A percentile compares a stretch with the other conserved stretches of the same genome.
phyloP scores from a whole-genome alignment of 352 stramenopile species.

The Pythium rishiriense region DNA sequence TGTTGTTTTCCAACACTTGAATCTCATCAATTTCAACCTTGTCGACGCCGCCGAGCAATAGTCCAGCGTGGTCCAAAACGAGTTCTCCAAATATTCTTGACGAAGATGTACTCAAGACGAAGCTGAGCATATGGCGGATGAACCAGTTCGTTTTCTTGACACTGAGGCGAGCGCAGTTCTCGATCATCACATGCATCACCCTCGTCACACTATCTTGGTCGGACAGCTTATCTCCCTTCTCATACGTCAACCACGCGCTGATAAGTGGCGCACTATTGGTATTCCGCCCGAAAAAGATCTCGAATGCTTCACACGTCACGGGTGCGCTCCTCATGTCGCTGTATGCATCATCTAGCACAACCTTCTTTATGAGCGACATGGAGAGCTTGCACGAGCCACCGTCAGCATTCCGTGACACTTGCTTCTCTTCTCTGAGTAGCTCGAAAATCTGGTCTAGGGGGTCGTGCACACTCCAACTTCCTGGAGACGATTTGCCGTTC shows the following conservation, averaged over 20 bases:
- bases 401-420: conserved; percentile 11
- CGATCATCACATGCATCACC: conserved; percentile 12
- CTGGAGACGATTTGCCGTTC: conserved; percentile 1
- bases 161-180: conserved; percentile 37
- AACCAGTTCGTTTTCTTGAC: conserved; percentile 81
- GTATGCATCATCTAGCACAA: conserved; percentile 12
- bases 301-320: conserved; percentile 42
- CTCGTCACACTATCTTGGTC: conserved; percentile 12
- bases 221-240: conserved; percentile 1
- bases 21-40: conserved; percentile 30
- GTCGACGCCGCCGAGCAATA: conserved; percentile 49
- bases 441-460: conserved; percentile 29
- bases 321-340: background rate
- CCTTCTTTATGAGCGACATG: conserved; percentile 26
- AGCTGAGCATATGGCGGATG: conserved; percentile 57
- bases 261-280: conserved; percentile 49
- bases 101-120: conserved; percentile 29
- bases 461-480: conserved; percentile 14
- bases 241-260: conserved; percentile 27
- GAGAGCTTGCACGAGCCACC: conserved; percentile 19
- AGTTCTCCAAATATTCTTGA: conserved; percentile 27
- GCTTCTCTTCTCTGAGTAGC: conserved; percentile 27
- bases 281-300: conserved; percentile 45
- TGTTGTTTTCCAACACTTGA: background rate
- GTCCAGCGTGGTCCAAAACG: conserved; percentile 40